A percentile compares a stretch with the other conserved stretches of the same genome.
These are phyloP conservation scores for Tripterygium wilfordii DNA, from an alignment of 177 flowering plant genomes.

Conservation along the genomic window DNA sequence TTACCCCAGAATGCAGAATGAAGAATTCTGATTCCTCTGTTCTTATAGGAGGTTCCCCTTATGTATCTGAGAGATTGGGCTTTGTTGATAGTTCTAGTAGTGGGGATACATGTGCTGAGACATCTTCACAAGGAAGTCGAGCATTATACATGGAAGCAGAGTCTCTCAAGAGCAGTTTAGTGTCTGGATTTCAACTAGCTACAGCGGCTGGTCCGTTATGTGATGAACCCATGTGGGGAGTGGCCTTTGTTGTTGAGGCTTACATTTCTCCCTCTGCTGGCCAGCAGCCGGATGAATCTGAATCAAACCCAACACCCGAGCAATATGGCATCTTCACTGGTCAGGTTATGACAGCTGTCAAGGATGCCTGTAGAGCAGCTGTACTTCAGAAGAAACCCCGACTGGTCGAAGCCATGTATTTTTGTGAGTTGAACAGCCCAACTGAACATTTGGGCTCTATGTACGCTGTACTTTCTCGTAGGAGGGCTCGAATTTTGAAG, in stretches of 20 bases:
- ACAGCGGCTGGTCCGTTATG: conserved; percentile 82
- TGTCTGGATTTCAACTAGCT: conserved; percentile 88
- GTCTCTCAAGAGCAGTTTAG: conserved; percentile 57
- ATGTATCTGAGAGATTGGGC: conserved; percentile 66
- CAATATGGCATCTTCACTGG: conserved; percentile 68
- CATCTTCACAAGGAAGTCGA: conserved; percentile 14
- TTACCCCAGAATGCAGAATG: conserved; percentile 45
- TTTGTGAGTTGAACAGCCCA: conserved; percentile 85
- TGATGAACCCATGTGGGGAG: conserved; percentile 94
- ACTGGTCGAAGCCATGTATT: conserved; percentile 82
- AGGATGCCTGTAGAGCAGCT: conserved; percentile 79
- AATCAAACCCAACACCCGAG: conserved; percentile 34
- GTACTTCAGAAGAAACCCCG: conserved; percentile 73
- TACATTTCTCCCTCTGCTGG: conserved; percentile 28
- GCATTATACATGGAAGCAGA: conserved; percentile 41
- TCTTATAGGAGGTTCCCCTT: conserved; percentile 53
- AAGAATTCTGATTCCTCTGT: conserved; percentile 20
- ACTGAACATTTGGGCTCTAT: conserved; percentile 69
- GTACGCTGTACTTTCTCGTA: conserved; percentile 74
- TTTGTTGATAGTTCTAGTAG: conserved; percentile 26
- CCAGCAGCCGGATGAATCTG: conserved; percentile 31
- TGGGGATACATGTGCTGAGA: conserved; percentile 6
- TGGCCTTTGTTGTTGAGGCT: conserved; percentile 72
- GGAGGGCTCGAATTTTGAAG: conserved; percentile 69
- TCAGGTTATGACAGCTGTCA: conserved; percentile 83